These are phyloP conservation scores for Sporisorium exsertum DNA, from an alignment of 1,284 basidiomycete genomes.

Conservation along the genomic window DNA sequence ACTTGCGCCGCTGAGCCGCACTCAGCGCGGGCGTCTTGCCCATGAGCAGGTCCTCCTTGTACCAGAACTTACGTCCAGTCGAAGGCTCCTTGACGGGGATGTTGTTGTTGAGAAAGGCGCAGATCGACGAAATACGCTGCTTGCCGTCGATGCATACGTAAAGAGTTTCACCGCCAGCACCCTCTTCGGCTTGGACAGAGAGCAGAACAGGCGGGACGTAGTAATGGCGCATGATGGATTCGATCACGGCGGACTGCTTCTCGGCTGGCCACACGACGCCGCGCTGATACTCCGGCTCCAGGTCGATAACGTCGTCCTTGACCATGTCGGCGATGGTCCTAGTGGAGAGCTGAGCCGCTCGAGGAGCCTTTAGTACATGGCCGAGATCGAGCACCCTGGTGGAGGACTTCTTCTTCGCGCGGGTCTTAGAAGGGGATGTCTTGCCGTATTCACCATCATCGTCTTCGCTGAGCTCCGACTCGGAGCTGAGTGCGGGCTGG, in stretches of 20 bases:
- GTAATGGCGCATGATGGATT: conserved; percentile 56
- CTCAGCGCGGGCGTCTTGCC: conserved; percentile 34
- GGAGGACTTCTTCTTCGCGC: conserved; percentile 29
- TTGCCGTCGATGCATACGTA: conserved; percentile 61
- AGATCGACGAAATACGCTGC: conserved; percentile 55
- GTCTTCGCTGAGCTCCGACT: conserved; percentile 19
- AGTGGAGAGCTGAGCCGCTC: conserved; percentile 37
- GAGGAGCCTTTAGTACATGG: conserved; percentile 31
- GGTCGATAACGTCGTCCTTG: conserved; percentile 44
- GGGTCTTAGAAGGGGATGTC: neutral
- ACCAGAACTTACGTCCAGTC: conserved; percentile 39
- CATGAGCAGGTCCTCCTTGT: conserved; percentile 27
- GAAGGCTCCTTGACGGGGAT: conserved; percentile 45
- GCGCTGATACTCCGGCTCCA: conserved; percentile 60
- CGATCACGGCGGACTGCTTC: conserved; percentile 58
- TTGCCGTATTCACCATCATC: conserved; percentile 22
- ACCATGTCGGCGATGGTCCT: conserved; percentile 35
- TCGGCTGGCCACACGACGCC: conserved; percentile 50
- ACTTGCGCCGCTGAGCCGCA: conserved; percentile 39
- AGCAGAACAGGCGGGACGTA: conserved; percentile 59
- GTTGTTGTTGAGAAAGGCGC: conserved; percentile 44
- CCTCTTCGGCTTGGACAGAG: conserved; percentile 21
- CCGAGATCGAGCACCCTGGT: conserved; percentile 54
- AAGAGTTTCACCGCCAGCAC: conserved; percentile 8
- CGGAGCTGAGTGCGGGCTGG: conserved; percentile 8